These are phyloP conservation scores for Mrakia gelida DNA, from an alignment of 768 basidiomycete species.

Conservation along the genomic window DNA sequence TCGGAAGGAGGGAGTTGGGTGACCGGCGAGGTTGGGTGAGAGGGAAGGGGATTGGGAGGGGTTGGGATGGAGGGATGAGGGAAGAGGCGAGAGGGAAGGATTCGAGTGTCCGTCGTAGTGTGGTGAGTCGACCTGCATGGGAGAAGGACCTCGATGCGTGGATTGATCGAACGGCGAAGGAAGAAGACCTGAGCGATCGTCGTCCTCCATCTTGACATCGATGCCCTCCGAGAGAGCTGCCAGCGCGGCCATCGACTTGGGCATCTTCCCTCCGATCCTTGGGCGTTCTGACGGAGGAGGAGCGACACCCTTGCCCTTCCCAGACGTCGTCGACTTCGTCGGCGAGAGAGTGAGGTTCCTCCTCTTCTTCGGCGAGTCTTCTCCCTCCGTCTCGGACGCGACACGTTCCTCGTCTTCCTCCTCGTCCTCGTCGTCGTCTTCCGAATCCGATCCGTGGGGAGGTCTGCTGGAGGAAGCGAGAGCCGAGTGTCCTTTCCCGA, in stretches of 20 bases:
- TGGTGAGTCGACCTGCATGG: constrained; percentile 11
- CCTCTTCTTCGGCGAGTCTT: constrained; percentile 11
- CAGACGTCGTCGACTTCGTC: neutral
- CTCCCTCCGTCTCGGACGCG: constrained; percentile 8
- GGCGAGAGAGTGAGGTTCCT: neutral
- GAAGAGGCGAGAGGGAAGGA: neutral
- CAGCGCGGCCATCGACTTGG: neutral
- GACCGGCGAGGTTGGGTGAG: neutral
- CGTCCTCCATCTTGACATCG: constrained; percentile 15
- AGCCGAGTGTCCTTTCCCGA: neutral
- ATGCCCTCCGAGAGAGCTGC: neutral
- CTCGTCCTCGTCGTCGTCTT: neutral
- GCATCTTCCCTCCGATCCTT: constrained; percentile 2
- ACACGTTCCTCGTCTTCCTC: neutral
- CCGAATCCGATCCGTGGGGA: neutral
- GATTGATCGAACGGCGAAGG: neutral
- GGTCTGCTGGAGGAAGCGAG: neutral
- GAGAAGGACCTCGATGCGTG: neutral
- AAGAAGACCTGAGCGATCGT: neutral
- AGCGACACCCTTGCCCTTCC: neutral
- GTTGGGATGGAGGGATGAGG: neutral
- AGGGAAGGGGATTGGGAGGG: neutral
- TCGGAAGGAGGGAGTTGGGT: neutral
- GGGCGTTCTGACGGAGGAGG: neutral
- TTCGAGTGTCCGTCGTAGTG: neutral